Base-by-base conservation (phyloP, 2,329 filamentous ascomycete species). In the Zymoseptoria tritici region DNA sequence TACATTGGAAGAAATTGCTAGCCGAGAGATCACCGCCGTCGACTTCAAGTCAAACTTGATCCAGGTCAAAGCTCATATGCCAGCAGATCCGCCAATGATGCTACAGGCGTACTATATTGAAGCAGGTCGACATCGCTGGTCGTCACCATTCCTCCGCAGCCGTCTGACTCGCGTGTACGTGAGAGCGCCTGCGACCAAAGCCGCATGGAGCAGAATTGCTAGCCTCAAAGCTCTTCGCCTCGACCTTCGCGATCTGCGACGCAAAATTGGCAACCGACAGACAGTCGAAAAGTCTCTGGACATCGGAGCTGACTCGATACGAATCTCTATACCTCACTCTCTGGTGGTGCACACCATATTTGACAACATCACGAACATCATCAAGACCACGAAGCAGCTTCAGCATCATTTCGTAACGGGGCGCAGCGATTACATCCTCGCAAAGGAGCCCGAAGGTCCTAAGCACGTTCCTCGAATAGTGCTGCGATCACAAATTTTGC, bases 381-480 rank as follows among this genome's bases (percentile, higher is more conserved):
- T 89, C 65, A 99, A 99, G 74, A 89, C 92, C 1, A 85, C 88
- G 16, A 83, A 93, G 71, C 94, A 99, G 70, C 81, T 99, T n/a
- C 89, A 95, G 64, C 90, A 97, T 75, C 87, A 93, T 9, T 96
- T 97, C 78, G 85, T 85, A 72, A 96, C 91, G 0, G 89, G 89
- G 0, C 91, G 87, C 0, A 89, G 93, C 66, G 90, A 96, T 62
- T 96, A 96, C 71, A 87, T 96, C 42, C 80, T 96, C 2, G 86
- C 89, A 16, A 97, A 96, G 74, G 82, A 83, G 9, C 91, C 94
- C 0, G 91, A 96, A 74, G 87, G 83, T 0, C 91, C 95, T 0
- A 97, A 95, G 72, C 80, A 84, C 52, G 86, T 99, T 0, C 94
- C 94, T 1, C 93, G 90, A 70, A 79, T 99, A 21, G 93, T 91